Evolutionary conservation across 139 green algal genomes (phyloP).

Genomic region (Haematococcus lacustris): DNA sequence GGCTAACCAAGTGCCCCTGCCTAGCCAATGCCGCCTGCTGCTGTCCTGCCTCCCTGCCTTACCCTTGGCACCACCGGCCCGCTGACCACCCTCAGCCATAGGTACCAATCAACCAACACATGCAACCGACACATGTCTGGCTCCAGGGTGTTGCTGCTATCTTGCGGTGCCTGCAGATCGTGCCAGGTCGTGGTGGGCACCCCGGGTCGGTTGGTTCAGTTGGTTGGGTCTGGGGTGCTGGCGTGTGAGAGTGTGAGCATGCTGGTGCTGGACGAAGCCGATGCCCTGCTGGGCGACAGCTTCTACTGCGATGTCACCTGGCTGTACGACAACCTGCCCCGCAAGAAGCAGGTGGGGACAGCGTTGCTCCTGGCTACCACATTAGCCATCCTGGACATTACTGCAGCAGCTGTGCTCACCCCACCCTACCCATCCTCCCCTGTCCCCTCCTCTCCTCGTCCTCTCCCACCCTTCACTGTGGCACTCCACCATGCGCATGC

Average conservation of each 20-base stretch:
- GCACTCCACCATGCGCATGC: constrained; percentile 1
- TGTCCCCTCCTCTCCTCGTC: too few relatives aligned
- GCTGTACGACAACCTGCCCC: constrained; percentile 43
- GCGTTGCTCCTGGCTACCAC: not conserved
- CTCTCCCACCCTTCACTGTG: not conserved
- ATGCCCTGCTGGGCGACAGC: constrained; percentile 55
- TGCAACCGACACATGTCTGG: too few relatives aligned
- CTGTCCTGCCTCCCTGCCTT: too few relatives aligned
- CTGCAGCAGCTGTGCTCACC: not conserved
- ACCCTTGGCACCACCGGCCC: too few relatives aligned
- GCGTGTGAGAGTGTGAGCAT: constrained; percentile 10
- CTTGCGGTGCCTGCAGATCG: too few relatives aligned
- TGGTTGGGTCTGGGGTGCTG: constrained; percentile 46
- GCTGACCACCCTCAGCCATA: too few relatives aligned
- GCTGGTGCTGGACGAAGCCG: constrained; percentile 79
- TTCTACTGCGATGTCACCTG: constrained; percentile 42
- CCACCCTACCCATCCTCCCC: not conserved
- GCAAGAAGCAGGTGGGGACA: constrained; percentile 41
- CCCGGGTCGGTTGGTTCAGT: constrained; percentile 56
- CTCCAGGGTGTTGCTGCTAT: too few relatives aligned
- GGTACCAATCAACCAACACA: too few relatives aligned
- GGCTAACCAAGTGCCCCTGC: too few relatives aligned
- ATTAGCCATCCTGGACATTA: not conserved
- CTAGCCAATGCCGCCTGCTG: too few relatives aligned
- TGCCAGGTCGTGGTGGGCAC: constrained; percentile 77